Evolutionary conservation across 2,329 filamentous ascomycete genomes (phyloP), one percentile per base, ranked within the genome.

Genomic region (Dactylellina sp.): DNA sequence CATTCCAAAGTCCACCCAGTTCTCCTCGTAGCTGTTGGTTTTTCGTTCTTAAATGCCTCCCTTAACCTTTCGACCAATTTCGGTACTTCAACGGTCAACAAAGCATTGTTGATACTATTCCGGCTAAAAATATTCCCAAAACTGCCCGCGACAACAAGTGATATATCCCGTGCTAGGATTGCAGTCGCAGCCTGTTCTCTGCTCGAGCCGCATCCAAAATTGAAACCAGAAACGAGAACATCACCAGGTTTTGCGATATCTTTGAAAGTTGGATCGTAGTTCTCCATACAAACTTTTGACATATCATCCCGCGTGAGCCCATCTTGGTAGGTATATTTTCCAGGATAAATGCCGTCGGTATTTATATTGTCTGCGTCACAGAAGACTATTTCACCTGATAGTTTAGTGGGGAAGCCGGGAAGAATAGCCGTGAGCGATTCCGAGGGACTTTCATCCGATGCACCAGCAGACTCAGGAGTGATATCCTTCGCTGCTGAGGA

Each of bases 261-360:
- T 7, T 84, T 81, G 80, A 97, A 97, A 0, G 84, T 80, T 0
- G 86, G 82, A 80, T 98, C 94, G 82, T 97, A 98, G 84, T 98
- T 98, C 80, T 90, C 86, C 93, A 98, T 97, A 81, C 91, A 93
- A 0, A 93, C 93, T 76, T 91, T 84, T 0, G 92, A 92, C 94
- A 98, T 97, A 65, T 88, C 88, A 75, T 92, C 89, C 0, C 82
- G 84, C 0, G 90, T 83, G 0, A 98, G 85, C 78, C 91, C 86
- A 79, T 98, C 93, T 80, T 96, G 92, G 82, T 98, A 98, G 0
- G 93, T 97, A 81, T 92, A 93, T 80, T 93, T 93, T 2, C 91
- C 92, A 0, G 93, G 91, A 81, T 98, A 98, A 80, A 98, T 97
- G 61, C 87, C 89, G 79, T 98, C 94, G 0, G 94, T 98, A 82